A percentile compares a stretch with the other conserved stretches of the same genome.
Conservation (phyloP, 768 basidiomycete species). For the Megacollybia marginata region DNA sequence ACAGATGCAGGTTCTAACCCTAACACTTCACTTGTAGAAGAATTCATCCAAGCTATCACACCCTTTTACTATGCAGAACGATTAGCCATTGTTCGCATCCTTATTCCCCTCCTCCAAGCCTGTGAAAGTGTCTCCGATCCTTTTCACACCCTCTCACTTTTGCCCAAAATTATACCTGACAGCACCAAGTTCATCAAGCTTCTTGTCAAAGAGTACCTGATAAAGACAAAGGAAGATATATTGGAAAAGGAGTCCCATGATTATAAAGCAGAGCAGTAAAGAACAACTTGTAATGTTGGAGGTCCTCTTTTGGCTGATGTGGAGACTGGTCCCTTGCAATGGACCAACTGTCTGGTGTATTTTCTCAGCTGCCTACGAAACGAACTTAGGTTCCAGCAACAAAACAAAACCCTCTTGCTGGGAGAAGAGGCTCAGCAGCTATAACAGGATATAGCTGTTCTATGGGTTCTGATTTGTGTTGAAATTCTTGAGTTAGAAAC, state of each 20-base stretch:
- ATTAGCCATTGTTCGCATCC: conserved; percentile 57
- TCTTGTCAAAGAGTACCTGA: conserved; percentile 54
- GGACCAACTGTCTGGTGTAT: conserved; percentile 58
- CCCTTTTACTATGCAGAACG: conserved; percentile 81
- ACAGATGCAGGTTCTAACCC: conserved; percentile 36
- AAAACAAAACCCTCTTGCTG: conserved; percentile 55
- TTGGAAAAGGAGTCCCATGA: conserved; percentile 40
- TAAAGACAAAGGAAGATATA: conserved; percentile 41
- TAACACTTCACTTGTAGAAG: conserved; percentile 36
- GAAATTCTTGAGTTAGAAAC: conserved; percentile 78
- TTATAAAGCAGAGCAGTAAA: conserved; percentile 56
- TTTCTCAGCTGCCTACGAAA: conserved; percentile 56
- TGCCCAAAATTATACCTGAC: conserved; percentile 59
- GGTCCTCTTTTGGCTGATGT: conserved; percentile 86
- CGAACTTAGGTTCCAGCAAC: conserved; percentile 61
- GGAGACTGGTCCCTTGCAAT: conserved; percentile 61
- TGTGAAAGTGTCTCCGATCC: conserved; percentile 50
- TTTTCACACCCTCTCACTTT: conserved; percentile 46
- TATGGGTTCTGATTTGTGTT: conserved; percentile 75
- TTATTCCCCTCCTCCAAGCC: conserved; percentile 72
- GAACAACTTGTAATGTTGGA: conserved; percentile 81
- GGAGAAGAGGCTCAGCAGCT: conserved; percentile 69
- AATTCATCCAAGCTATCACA: conserved; percentile 64
- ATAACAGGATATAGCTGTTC: conserved; percentile 56
- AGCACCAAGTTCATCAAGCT: conserved; percentile 52